Evolutionary conservation across 2,329 filamentous ascomycete species (phyloP).

Genomic region (Penicillium freii): DNA sequence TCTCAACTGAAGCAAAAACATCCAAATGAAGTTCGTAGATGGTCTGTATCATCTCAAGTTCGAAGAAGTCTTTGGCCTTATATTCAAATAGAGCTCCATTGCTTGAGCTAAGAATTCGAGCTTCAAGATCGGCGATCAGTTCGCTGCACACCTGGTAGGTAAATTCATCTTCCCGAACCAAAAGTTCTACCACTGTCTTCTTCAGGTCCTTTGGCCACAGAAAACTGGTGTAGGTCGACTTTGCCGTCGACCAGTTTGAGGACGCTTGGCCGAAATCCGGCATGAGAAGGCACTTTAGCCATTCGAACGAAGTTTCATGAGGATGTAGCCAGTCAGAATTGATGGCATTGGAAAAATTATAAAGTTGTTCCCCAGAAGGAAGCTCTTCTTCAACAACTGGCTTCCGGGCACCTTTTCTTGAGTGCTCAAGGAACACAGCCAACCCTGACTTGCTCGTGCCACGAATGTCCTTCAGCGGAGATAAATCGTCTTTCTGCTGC

Average conservation of each 20-base stretch:
- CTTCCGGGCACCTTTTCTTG: slow-evolving; percentile 47
- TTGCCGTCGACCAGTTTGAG: slow-evolving; percentile 18
- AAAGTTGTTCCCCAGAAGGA: slow-evolving; percentile 37
- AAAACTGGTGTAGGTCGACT: slow-evolving; percentile 54
- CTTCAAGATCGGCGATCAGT: slow-evolving; percentile 30
- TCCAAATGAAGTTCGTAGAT: slow-evolving; percentile 68
- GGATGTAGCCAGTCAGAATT: slow-evolving; percentile 50
- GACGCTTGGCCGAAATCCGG: slow-evolving; percentile 34
- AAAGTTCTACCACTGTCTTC: slow-evolving; percentile 52
- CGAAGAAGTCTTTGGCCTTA: slow-evolving; percentile 32
- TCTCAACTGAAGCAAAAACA: slow-evolving; percentile 62
- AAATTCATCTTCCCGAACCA: slow-evolving; percentile 55
- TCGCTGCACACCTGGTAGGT: slow-evolving; percentile 47
- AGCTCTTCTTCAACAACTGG: slow-evolving; percentile 41
- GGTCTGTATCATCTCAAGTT: slow-evolving; percentile 56
- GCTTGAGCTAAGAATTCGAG: slow-evolving; percentile 25
- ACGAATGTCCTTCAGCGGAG: slow-evolving; percentile 49
- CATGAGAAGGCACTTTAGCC: slow-evolving; percentile 53
- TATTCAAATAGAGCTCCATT: slow-evolving; percentile 27
- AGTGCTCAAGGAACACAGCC: slow-evolving; percentile 57
- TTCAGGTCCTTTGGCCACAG: slow-evolving; percentile 58
- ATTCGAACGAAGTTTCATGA: slow-evolving; percentile 54
- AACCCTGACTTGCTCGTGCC: slow-evolving; percentile 50
- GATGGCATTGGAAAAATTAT: slow-evolving; percentile 44
- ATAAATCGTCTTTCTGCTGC: slow-evolving; percentile 50